These are phyloP conservation scores for Aspergillus campestris DNA, from an alignment of 495 filamentous ascomycete species.

Conservation along the genomic window DNA sequence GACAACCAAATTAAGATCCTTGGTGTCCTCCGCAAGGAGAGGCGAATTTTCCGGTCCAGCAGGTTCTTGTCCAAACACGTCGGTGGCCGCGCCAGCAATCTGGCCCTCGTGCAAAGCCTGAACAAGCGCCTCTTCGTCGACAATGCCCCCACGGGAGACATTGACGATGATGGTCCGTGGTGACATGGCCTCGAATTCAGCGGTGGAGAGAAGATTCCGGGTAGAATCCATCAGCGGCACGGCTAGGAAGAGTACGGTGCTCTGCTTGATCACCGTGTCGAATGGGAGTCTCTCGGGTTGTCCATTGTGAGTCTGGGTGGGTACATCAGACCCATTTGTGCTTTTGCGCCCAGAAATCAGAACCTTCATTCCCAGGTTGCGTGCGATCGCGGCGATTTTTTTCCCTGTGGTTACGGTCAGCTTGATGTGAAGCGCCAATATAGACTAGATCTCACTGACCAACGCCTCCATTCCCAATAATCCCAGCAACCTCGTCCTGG, in stretches of 20 bases:
- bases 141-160: slow-evolving; percentile 49
- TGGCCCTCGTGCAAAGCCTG: slow-evolving; percentile 34
- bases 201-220: slow-evolving; percentile 36
- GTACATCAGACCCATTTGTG: slow-evolving; percentile 5
- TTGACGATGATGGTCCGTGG: slow-evolving; percentile 46
- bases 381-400: slow-evolving; percentile 19
- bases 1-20: slow-evolving; percentile 21
- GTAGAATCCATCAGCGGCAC: slow-evolving; percentile 39
- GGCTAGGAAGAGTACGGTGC: slow-evolving; percentile 42
- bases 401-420: slow-evolving; percentile 15
- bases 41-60: slow-evolving; percentile 23
- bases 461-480: slow-evolving; percentile 25
- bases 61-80: slow-evolving; percentile 49
- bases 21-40: slow-evolving; percentile 17
- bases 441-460: slow-evolving; percentile 10
- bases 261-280: slow-evolving; percentile 31
- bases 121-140: slow-evolving; percentile 46
- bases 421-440: neutral
- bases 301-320: neutral
- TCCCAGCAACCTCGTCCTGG: slow-evolving; percentile 23
- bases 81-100: slow-evolving; percentile 47
- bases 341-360: slow-evolving; percentile 32
- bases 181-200: slow-evolving; percentile 44
- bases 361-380: slow-evolving; percentile 25
- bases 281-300: slow-evolving; percentile 34